These are phyloP conservation scores for Puccinia polysora DNA, from an alignment of 1,284 basidiomycete species.

Conservation along the genomic window DNA sequence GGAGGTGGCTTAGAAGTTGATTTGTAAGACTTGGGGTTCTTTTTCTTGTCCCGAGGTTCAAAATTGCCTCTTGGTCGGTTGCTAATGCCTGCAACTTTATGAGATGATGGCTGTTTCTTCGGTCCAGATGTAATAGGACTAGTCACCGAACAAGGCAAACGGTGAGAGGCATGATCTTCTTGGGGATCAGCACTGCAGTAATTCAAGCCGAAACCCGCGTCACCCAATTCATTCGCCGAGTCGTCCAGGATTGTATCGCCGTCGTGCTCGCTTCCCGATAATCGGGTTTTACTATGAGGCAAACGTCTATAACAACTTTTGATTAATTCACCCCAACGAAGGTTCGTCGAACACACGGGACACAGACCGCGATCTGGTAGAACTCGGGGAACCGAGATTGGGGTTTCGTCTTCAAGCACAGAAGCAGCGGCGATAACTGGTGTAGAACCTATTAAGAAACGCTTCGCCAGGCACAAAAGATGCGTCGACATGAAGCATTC, in stretches of 20 bases:
- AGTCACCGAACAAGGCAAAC: not conserved
- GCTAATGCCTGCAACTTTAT: not conserved
- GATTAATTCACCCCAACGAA: slow-evolving; percentile 41
- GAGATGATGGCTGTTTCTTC: not conserved
- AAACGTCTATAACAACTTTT: slow-evolving; percentile 36
- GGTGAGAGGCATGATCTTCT: not conserved
- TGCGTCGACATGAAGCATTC: slow-evolving; percentile 36
- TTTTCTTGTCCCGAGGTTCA: not conserved
- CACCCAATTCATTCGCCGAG: not conserved
- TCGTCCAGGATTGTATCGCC: not conserved
- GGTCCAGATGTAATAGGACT: not conserved
- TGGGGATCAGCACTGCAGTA: not conserved
- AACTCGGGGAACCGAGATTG: not conserved
- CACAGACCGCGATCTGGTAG: slow-evolving; percentile 34
- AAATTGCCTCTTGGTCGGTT: not conserved
- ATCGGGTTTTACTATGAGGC: not conserved
- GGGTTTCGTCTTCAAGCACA: not conserved
- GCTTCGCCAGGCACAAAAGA: slow-evolving; percentile 23
- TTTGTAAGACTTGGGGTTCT: not conserved
- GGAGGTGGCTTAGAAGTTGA: not conserved
- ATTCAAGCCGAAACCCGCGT: not conserved
- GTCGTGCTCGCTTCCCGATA: not conserved
- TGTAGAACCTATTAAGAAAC: not conserved
- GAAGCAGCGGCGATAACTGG: not conserved
- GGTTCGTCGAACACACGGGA: slow-evolving; percentile 25